Base-by-base conservation (phyloP, 2,329 filamentous ascomycete species). In the Xylariaceae sp. region DNA sequence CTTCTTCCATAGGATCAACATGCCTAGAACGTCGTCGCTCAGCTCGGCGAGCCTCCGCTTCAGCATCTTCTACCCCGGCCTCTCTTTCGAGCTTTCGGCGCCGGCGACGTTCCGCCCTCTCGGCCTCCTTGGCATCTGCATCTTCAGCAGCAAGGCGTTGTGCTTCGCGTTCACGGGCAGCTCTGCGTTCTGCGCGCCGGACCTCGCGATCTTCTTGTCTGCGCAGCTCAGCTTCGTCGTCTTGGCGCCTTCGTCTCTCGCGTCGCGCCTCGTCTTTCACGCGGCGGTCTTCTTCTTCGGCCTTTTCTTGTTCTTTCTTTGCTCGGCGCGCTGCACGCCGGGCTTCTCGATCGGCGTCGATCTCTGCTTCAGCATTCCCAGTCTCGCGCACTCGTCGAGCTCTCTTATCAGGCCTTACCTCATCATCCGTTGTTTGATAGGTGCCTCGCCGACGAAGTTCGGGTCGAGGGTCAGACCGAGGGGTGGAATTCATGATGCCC, bases 301-400 rank as follows among this genome's bases (percentile, higher is more conserved):
- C 72, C 37, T 66, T 72, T 20, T 79, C 74, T 45, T 82, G 78
- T 2, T 76, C 73, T 14, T 75, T 76, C 41, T 72, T 76, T 2
- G 79, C 75, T 45, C 76, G 77, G n/a, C 83, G 79, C 45, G 81
- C 80, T 22, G 79, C 80, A 36, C 75, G 76, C 38, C 80, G 76
- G 19, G 77, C 79, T 61, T 86, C 84, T 21, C 74, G 70, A 11
- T 83, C 80, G 22, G 74, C 70, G 14, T 82, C 79, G 3, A 62
- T 67, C 22, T 75, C 75, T 12, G 64, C 74, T 32, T 80, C 78
- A 33, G 64, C 68, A 46, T 73, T 75, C 6, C 66, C 70, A 37
- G 49, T 47, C 32, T 77, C 80, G 4, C 72, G 65, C 8, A 59
- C 49, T 20, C 54, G 72, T 62, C 53, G 56, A 34, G 60, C 49